Evolutionary conservation across 2,329 filamentous ascomycete species (phyloP).

Genomic region (Alternaria viburni): DNA sequence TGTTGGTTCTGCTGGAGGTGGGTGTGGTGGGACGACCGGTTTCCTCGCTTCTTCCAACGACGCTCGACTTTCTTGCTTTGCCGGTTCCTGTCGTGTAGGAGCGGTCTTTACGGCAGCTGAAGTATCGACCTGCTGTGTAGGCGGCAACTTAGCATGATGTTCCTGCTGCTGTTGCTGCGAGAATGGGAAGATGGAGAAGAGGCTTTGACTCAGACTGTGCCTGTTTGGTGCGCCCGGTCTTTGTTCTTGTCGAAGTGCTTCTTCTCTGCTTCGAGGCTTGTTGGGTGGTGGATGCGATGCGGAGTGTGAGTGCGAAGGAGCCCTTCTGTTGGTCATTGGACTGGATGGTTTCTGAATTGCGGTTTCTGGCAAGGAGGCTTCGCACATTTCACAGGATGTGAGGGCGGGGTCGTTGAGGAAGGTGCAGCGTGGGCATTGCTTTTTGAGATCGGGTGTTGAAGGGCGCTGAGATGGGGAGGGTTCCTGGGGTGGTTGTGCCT

Average conservation of each 20-base stretch:
- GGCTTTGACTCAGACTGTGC: conserved; percentile 41
- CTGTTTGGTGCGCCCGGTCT: conserved; percentile 34
- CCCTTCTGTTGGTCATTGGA: conserved; percentile 19
- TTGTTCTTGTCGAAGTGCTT: conserved; percentile 11
- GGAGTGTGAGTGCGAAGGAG: conserved; percentile 35
- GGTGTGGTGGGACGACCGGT: too few relatives aligned
- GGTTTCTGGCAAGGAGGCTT: conserved; percentile 31
- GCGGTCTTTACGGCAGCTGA: background rate
- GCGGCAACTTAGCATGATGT: conserved; percentile 36
- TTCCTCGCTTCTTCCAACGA: too few relatives aligned
- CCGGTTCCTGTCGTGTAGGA: too few relatives aligned
- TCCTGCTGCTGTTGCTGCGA: conserved; percentile 41
- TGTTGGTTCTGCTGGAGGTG: too few relatives aligned
- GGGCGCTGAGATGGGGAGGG: conserved; percentile 10
- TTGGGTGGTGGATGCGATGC: conserved; percentile 33
- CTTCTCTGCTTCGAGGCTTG: conserved; percentile 6
- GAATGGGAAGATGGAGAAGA: conserved; percentile 47
- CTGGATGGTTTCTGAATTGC: conserved; percentile 33
- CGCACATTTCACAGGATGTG: conserved; percentile 43
- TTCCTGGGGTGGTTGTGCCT: conserved; percentile 12
- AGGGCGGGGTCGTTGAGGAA: conserved; percentile 44
- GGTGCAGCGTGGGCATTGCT: conserved; percentile 44
- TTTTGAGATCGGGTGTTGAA: conserved; percentile 37
- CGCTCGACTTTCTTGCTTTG: too few relatives aligned
- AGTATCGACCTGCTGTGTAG: conserved; percentile 26